A percentile compares a stretch with the other conserved stretches of the same genome.
Evolutionary conservation across 176 grass and related monocot genomes (phyloP).

Genomic region (Neostapfia colusana): DNA sequence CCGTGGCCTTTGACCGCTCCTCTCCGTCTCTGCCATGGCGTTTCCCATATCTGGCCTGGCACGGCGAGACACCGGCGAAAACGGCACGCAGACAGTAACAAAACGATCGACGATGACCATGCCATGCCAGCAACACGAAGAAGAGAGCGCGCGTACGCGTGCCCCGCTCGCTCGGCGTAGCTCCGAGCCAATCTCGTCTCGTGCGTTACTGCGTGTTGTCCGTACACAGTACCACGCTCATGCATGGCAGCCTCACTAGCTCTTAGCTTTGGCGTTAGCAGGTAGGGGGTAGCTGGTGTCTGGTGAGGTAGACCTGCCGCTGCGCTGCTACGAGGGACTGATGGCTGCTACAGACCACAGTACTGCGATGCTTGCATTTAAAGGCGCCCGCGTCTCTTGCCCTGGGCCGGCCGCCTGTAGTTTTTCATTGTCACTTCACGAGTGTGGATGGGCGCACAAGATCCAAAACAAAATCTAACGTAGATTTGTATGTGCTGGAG

Average conservation of each 20-base stretch:
- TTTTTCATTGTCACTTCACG: constrained; percentile 47
- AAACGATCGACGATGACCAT: not conserved
- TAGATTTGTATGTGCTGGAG: constrained; percentile 45
- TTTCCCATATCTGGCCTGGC: constrained; percentile 57
- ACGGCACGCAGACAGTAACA: constrained; percentile 24
- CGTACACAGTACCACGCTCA: too few species aligned
- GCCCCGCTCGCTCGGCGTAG: too few species aligned
- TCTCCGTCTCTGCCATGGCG: not conserved
- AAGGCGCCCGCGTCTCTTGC: constrained; percentile 12
- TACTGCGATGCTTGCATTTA: constrained; percentile 35
- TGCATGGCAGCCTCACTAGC: not conserved
- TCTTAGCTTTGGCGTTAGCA: not conserved
- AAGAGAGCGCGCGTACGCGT: too few species aligned
- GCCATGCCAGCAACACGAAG: too few species aligned
- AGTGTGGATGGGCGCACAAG: constrained; percentile 55
- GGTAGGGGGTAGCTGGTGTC: not conserved
- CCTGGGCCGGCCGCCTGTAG: constrained; percentile 2
- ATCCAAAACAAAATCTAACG: constrained; percentile 94
- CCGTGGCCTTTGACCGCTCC: too few species aligned
- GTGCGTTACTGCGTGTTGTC: too few species aligned
- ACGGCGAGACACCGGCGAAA: constrained; percentile 25
- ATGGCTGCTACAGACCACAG: constrained; percentile 9
- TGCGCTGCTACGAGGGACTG: not conserved
- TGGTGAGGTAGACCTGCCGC: not conserved
- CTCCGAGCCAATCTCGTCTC: not conserved